Base-by-base conservation (phyloP, 2,329 filamentous ascomycete genomes). In the Westerdykella aurantiaca region DNA sequence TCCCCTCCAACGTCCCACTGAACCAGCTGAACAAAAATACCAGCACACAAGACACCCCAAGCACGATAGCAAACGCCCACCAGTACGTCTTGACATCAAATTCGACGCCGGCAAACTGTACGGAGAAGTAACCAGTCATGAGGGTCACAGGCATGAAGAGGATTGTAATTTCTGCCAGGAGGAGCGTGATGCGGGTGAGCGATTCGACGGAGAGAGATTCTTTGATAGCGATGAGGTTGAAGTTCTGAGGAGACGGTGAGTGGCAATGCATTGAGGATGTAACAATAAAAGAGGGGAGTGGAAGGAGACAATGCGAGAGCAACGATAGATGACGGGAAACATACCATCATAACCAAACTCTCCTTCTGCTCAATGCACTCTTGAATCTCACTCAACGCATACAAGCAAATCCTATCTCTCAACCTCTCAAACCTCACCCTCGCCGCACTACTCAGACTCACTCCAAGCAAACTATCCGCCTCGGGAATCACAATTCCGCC, bases 181-280 rank as follows among this genome's bases (percentile, higher is more conserved):
- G 69, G 4, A 87, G 80, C 3, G 85, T 86, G 50, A 84, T 82
- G 45, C 84, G 74, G 0, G 84, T 88, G 16, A 89, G 74, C 16
- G 82, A 77, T 46, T 86, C 84, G 10, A 87, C 85, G 4, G 81
- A 79, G 50, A 81, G 78, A 0, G 83, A 86, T 63, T 88, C 83
- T 60, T 85, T 87, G 57, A 88, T 80, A 14, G 84, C 80, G 45
- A 85, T 86, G 50, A 89, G 75, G 62, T 85, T 87, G 73, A 88
- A 88, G 62, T 88, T 88, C 82, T 86, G 46, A n/a, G 17, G 11
- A 29, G 7, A 9, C 6, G 18, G 18, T 21, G 14, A 16, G 13
- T 34, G 31, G 12, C 31, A 34, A 16, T 34, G 31, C 31, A 16
- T 34, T 34, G 14, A 5, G 3, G 14, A 16, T 34, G 14, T 16